phyloP scores from a whole-genome alignment of 306 rosid genomes.

The Ormosia semicastrata region DNA sequence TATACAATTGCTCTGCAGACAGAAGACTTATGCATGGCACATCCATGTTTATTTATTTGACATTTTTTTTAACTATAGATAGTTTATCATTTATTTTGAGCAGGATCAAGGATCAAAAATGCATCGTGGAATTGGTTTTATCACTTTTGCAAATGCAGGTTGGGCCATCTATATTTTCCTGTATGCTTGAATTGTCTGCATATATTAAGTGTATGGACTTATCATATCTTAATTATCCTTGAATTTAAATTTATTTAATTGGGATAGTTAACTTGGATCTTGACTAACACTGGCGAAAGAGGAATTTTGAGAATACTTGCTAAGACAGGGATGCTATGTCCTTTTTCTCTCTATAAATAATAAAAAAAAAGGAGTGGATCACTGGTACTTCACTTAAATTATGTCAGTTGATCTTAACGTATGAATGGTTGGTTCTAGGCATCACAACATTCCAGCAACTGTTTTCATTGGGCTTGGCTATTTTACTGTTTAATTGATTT shows the following conservation, averaged over 20 bases:
- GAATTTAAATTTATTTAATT: neutral
- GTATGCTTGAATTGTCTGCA: neutral
- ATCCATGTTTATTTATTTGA: neutral
- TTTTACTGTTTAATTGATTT: neutral
- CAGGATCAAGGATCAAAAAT: slow-evolving; percentile 91
- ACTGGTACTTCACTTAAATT: neutral
- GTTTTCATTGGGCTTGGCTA: neutral
- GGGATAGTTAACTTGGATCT: neutral
- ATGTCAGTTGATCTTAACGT: neutral
- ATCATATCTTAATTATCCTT: neutral
- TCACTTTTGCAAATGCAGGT: slow-evolving; percentile 96
- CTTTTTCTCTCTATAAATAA: neutral
- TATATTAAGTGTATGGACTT: neutral
- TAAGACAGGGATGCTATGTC: neutral
- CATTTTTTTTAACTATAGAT: neutral
- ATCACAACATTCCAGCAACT: neutral
- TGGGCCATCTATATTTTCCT: slow-evolving; percentile 22
- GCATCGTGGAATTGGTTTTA: slow-evolving; percentile 97
- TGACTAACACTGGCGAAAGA: slow-evolving; percentile 12
- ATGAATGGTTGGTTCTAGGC: neutral
- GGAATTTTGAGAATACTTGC: neutral
- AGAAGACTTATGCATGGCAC: neutral
- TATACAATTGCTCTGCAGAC: neutral
- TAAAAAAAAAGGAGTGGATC: neutral
- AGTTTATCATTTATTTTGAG: slow-evolving; percentile 14